A percentile compares a stretch with the other conserved stretches of the same genome.
These are phyloP conservation scores for Colletotrichum godetiae DNA, from an alignment of 2,329 filamentous ascomycete species.

Conservation along the genomic window DNA sequence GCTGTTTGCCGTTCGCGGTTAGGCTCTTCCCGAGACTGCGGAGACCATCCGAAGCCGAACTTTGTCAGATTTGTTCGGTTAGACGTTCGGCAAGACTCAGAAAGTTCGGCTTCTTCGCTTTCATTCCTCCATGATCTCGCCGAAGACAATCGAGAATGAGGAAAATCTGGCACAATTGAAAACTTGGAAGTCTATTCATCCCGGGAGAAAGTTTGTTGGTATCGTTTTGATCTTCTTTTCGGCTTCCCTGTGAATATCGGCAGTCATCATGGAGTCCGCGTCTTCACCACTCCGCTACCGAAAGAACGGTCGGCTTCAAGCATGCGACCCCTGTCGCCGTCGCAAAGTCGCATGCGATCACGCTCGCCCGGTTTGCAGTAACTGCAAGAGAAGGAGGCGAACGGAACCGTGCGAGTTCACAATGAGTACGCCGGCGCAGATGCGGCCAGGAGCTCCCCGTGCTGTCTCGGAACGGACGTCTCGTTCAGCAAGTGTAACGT, in stretches of 20 bases:
- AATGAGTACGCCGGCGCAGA: not conserved
- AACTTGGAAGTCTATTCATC: not conserved
- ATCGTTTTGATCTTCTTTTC: too few species aligned
- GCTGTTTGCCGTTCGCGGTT: not conserved
- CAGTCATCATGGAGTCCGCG: constrained; percentile 1
- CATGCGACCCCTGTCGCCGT: constrained; percentile 51
- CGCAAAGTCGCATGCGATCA: constrained; percentile 58
- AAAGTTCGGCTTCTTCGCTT: not conserved
- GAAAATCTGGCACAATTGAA: not conserved
- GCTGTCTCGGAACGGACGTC: not conserved
- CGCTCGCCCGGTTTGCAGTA: constrained; percentile 49
- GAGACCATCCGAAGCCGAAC: constrained; percentile 5
- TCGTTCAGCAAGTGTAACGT: not conserved
- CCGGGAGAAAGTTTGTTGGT: not conserved
- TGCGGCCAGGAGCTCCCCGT: not conserved
- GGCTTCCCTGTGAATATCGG: not conserved
- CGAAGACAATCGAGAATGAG: not conserved
- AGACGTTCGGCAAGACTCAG: not conserved
- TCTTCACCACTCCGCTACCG: constrained; percentile 21
- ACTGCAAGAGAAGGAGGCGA: constrained; percentile 50
- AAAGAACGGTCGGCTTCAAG: constrained; percentile 33
- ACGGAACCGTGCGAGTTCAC: constrained; percentile 48
- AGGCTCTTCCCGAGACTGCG: not conserved
- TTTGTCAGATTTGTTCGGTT: not conserved
- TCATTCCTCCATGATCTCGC: not conserved